phyloP scores from a whole-genome alignment of 345 rosid species.

The Melaleuca alternifolia region DNA sequence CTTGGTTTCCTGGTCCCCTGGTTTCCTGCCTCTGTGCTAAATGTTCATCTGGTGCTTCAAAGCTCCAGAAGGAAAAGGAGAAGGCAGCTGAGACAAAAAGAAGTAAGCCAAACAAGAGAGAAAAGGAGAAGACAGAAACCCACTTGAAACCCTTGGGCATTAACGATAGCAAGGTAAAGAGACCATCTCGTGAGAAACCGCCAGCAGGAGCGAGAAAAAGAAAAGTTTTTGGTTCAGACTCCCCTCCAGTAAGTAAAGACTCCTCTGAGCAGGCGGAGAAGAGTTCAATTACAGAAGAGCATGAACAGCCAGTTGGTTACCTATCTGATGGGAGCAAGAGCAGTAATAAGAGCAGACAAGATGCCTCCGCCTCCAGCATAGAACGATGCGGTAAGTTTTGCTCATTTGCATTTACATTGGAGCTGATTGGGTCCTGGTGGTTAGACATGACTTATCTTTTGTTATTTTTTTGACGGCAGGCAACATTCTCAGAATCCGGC shows the following conservation, averaged over 20 bases:
- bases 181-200: neutral
- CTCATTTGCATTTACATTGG: neutral
- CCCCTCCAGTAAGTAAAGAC: slow-evolving; percentile 11
- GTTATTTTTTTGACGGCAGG: slow-evolving; percentile 16
- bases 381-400: slow-evolving; percentile 18
- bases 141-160: neutral
- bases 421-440: neutral
- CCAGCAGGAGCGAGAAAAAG: neutral
- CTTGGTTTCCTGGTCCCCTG: slow-evolving; percentile 1
- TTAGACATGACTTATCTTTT: neutral
- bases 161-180: slow-evolving; percentile 7
- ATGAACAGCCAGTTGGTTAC: slow-evolving; percentile 28
- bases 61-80: slow-evolving; percentile 28
- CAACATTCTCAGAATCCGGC: slow-evolving; percentile 33
- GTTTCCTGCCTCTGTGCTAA: slow-evolving; percentile 10
- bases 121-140: slow-evolving; percentile 19
- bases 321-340: slow-evolving; percentile 34
- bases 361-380: neutral
- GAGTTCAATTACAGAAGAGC: slow-evolving; percentile 64
- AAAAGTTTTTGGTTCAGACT: neutral
- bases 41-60: slow-evolving; percentile 33
- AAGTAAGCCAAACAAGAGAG: slow-evolving; percentile 11
- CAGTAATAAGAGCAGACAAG: slow-evolving; percentile 28
- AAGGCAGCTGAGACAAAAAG: slow-evolving; percentile 22
- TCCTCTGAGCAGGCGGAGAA: slow-evolving; percentile 8